Base-by-base conservation (phyloP, 1,284 basidiomycete species). In the Irpex sp. region DNA sequence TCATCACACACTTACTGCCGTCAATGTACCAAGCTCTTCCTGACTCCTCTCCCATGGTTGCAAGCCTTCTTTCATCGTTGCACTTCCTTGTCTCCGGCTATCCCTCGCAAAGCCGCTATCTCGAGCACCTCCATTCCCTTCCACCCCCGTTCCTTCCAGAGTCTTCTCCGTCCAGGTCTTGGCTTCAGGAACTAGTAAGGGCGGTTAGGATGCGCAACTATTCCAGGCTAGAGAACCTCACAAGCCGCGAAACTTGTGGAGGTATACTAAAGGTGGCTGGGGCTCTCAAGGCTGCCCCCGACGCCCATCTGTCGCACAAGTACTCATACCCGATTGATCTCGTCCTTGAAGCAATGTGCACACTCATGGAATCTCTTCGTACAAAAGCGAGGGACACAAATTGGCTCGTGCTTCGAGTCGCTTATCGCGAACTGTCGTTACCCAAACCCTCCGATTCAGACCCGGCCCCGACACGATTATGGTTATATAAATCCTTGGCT, bases 381-480 rank as follows among this genome's bases (percentile, higher is more conserved):
- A 67, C 64, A 5, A 84, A 82, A 70, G 77, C 77, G 9, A 78
- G 84, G 45, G 74, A 77, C 18, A 78, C 74, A 19, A 73, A 82
- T 2, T 90, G 88, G 88, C 67, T 63, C 0, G 72, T 88, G n/a
- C 66, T 90, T 47, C 81, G 86, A 47, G 76, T 79, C 48, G 82
- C 83, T 1, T 91, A 90, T 70, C 78, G 84, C 49, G 88, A 90
- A 67, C 64, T 90, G 5, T 77, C 78, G 21, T 79, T 76, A 63
- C 74, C 77, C 52, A 67, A 71, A 21, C 69, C 70, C 0, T 65
- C 68, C 14, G 71, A 72, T 57, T 53, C 58, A 9, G 59, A 60
- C 12, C 21, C 71, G 23, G 70, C 73, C 8, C 66, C 74, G 56
- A 82, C 81, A 14, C 76, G 73, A 36, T 59, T 64, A 8, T 90